phyloP scores from a whole-genome alignment of 2,329 filamentous ascomycete genomes.

The Paracorniculantispora psalliotae region DNA sequence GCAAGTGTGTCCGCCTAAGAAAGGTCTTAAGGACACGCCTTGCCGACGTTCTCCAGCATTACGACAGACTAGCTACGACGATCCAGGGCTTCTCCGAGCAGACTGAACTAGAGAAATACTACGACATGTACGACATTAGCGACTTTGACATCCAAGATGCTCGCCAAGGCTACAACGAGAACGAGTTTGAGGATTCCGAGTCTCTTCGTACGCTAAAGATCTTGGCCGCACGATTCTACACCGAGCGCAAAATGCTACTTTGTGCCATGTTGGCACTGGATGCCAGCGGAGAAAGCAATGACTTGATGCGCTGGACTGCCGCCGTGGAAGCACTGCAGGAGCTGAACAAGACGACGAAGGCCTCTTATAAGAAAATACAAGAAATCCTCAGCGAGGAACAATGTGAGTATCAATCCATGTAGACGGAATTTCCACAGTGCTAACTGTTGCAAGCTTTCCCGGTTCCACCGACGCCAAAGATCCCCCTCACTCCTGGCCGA shows the following conservation, averaged over 20 bases:
- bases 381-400: conserved; percentile 74
- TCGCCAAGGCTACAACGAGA: conserved; percentile 58
- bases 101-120: conserved; percentile 83
- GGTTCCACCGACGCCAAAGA: conserved; percentile 51
- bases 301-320: conserved; percentile 72
- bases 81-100: conserved; percentile 72
- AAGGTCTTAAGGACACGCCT: conserved; percentile 68
- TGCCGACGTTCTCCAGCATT: conserved; percentile 63
- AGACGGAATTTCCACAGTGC: conserved; percentile 10
- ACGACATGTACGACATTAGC: conserved; percentile 81
- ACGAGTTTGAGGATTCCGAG: conserved; percentile 70
- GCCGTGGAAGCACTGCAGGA: conserved; percentile 70
- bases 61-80: conserved; percentile 62
- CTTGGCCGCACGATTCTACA: conserved; percentile 73
- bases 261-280: conserved; percentile 87
- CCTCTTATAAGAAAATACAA: conserved; percentile 61
- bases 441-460: conserved; percentile 43
- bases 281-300: conserved; percentile 69
- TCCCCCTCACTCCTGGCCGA: conserved; percentile 63
- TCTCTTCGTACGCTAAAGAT: conserved; percentile 78
- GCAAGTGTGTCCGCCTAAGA: conserved; percentile 76
- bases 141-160: conserved; percentile 67
- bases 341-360: conserved; percentile 56
- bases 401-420: conserved; percentile 45
- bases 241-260: conserved; percentile 76